Conservation (phyloP, 495 filamentous ascomycete genomes). For the Cercophora sp. region DNA sequence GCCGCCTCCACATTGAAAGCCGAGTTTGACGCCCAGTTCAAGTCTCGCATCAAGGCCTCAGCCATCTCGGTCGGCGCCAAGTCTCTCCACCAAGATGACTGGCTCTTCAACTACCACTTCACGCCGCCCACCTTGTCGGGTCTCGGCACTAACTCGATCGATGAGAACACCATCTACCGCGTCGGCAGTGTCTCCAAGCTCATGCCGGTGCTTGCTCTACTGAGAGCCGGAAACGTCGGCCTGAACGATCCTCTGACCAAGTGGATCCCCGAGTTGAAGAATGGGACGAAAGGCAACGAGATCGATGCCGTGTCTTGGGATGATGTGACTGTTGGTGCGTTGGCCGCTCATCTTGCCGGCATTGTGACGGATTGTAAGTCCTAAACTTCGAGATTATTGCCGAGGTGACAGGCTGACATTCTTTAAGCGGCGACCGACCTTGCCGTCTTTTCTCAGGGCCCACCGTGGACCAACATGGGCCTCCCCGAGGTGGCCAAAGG, state of each 20-base stretch:
- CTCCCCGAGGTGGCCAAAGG: not conserved
- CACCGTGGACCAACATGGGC: not conserved
- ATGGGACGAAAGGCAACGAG: conserved; percentile 21
- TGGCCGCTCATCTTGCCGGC: conserved; percentile 36
- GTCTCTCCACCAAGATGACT: conserved; percentile 32
- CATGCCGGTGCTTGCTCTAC: conserved; percentile 41
- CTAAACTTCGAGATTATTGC: not conserved
- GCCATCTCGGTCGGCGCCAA: conserved; percentile 33
- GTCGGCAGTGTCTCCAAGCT: conserved; percentile 53
- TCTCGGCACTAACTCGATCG: conserved; percentile 29
- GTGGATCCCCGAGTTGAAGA: conserved; percentile 39
- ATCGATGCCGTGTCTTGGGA: conserved; percentile 35
- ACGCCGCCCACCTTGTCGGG: conserved; percentile 27
- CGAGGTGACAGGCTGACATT: not conserved
- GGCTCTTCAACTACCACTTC: conserved; percentile 30
- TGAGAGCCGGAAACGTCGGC: conserved; percentile 35
- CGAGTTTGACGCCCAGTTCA: not conserved
- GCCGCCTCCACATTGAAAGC: not conserved
- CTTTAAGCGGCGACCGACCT: conserved; percentile 26
- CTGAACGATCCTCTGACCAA: conserved; percentile 46
- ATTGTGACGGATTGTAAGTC: conserved; percentile 32
- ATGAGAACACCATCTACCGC: conserved; percentile 47
- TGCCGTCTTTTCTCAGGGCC: conserved; percentile 6
- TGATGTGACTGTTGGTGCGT: conserved; percentile 34
- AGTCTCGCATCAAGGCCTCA: conserved; percentile 18